phyloP scores from a whole-genome alignment of 1,284 basidiomycete genomes.

The Puccinia sorghi region DNA sequence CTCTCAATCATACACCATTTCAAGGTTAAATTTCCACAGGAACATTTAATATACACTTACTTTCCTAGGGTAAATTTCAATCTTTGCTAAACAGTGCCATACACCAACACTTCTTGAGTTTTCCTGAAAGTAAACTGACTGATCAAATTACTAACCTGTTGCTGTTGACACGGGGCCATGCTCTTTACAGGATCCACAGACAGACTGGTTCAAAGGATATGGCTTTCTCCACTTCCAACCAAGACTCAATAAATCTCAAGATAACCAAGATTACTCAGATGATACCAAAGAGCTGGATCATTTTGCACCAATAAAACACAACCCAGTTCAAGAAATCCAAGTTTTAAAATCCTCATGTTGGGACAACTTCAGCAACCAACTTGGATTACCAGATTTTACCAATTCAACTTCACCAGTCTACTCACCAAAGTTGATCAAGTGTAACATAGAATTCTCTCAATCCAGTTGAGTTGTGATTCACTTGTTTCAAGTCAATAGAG shows the following conservation, averaged over 20 bases:
- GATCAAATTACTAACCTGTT: too few relatives aligned
- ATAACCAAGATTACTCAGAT: neutral
- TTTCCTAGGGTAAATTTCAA: neutral
- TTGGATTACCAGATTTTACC: neutral
- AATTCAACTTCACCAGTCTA: neutral
- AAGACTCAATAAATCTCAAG: neutral
- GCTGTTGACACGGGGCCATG: neutral
- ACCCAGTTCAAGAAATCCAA: conserved; percentile 1
- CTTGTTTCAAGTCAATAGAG: too few relatives aligned
- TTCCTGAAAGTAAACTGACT: neutral
- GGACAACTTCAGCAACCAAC: neutral
- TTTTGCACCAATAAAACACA: neutral
- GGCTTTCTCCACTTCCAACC: conserved; percentile 6
- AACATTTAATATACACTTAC: neutral
- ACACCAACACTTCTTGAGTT: neutral
- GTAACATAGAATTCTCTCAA: neutral
- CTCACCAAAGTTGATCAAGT: neutral
- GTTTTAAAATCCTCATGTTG: neutral
- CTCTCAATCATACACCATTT: conserved; percentile 4
- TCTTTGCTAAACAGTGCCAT: neutral
- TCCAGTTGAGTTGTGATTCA: neutral
- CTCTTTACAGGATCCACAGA: neutral
- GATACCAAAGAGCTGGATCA: neutral
- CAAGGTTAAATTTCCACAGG: neutral
- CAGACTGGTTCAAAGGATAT: conserved; percentile 11